A percentile compares a stretch with the other conserved stretches of the same genome.
Evolutionary conservation across 148 eudicot genomes (phyloP).

Genomic region (Spergularia marina): DNA sequence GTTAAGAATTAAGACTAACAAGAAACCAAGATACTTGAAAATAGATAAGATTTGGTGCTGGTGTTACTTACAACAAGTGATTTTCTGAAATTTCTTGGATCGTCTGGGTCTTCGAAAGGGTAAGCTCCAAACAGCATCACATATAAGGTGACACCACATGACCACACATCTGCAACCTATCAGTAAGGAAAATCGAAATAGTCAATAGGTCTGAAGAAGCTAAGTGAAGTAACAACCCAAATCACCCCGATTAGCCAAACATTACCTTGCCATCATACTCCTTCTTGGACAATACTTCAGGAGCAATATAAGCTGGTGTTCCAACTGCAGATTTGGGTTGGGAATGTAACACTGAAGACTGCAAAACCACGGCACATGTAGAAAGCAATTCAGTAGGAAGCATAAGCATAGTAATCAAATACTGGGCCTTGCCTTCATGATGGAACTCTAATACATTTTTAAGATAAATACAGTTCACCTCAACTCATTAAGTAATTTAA

Average conservation of each 20-base stretch:
- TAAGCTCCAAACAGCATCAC: slow-evolving; percentile 90
- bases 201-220: neutral
- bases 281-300: slow-evolving; percentile 73
- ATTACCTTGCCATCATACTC: slow-evolving; percentile 82
- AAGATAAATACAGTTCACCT: neutral
- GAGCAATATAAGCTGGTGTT: slow-evolving; percentile 94
- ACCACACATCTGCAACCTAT: slow-evolving; percentile 98
- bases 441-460: neutral
- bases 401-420: slow-evolving; percentile 24
- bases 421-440: neutral
- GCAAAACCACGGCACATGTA: slow-evolving; percentile 19
- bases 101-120: slow-evolving; percentile 80
- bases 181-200: slow-evolving; percentile 18
- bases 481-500: neutral
- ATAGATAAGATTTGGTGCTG: neutral
- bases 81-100: slow-evolving; percentile 68
- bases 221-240: neutral
- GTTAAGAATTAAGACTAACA: neutral
- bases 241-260: neutral
- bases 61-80: slow-evolving; percentile 52
- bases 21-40: neutral
- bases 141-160: slow-evolving; percentile 90
- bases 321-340: slow-evolving; percentile 95
- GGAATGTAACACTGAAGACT: slow-evolving; percentile 86
- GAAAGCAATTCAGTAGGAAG: neutral